Conservation (phyloP, 192 early-diverging fungal species). For the Gamsiella multidivaricata region DNA sequence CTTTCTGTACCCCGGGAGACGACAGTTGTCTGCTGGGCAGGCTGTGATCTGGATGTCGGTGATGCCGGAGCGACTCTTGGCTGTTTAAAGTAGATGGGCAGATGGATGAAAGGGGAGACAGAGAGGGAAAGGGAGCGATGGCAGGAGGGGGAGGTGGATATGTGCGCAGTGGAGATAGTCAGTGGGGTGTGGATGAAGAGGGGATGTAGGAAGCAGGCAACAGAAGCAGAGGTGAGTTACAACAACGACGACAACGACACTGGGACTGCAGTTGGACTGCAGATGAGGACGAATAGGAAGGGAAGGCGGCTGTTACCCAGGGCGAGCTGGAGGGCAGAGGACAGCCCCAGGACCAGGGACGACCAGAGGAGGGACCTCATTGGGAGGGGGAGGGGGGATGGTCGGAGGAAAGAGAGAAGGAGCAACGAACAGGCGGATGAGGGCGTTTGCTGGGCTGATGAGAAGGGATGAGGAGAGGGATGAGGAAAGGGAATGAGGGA, state of each 20-base stretch:
- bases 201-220: too few species aligned
- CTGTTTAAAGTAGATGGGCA: background rate
- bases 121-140: background rate
- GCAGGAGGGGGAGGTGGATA: background rate
- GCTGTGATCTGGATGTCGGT: constrained; percentile 36
- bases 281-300: background rate
- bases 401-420: background rate
- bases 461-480: background rate
- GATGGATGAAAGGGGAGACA: background rate
- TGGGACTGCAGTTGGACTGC: too few species aligned
- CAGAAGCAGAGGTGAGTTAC: too few species aligned
- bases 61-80: constrained; percentile 10
- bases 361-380: constrained; percentile 25
- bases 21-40: constrained; percentile 37
- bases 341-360: constrained; percentile 30
- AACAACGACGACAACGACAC: too few species aligned
- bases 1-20: constrained; percentile 39
- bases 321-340: constrained; percentile 14
- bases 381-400: too few species aligned
- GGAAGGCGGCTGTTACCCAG: constrained; percentile 10
- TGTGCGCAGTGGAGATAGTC: too few species aligned
- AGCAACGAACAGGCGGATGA: background rate
- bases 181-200: too few species aligned
- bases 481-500: background rate
- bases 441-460: too few species aligned